phyloP scores from a whole-genome alignment of 441 rosid genomes.

The Bocquillonia castaneifolia region DNA sequence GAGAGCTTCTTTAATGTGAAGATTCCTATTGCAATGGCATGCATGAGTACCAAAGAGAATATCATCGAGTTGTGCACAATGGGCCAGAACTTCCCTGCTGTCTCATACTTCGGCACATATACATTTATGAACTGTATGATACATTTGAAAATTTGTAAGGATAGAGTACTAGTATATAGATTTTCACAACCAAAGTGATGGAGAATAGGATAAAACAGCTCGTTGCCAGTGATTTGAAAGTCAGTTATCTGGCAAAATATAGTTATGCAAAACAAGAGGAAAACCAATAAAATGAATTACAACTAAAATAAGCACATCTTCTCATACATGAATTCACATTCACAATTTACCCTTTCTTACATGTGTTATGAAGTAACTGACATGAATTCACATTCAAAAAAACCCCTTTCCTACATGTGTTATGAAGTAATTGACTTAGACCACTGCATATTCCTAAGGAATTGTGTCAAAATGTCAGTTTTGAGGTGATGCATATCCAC shows the following conservation, averaged over 20 bases:
- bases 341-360: no score
- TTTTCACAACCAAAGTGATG: constrained; percentile 15
- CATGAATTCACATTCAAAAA: neutral
- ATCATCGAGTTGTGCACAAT: constrained; percentile 69
- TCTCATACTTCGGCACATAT: constrained; percentile 70
- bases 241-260: neutral
- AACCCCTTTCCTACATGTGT: neutral
- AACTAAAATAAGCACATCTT: neutral
- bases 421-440: neutral
- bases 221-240: constrained; percentile 14
- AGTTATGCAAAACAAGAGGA: neutral
- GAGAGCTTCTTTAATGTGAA: constrained; percentile 79
- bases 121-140: constrained; percentile 80
- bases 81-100: constrained; percentile 84
- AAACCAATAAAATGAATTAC: neutral
- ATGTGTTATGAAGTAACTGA: no score
- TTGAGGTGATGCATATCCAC: no score
- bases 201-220: neutral
- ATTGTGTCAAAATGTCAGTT: neutral
- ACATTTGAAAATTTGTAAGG: constrained; percentile 3
- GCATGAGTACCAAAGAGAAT: constrained; percentile 82
- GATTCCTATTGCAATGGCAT: constrained; percentile 72
- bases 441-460: neutral
- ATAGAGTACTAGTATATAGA: neutral
- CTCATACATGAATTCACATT: no score